phyloP scores from a whole-genome alignment of 345 rosid genomes.

The Adansonia digitata region DNA sequence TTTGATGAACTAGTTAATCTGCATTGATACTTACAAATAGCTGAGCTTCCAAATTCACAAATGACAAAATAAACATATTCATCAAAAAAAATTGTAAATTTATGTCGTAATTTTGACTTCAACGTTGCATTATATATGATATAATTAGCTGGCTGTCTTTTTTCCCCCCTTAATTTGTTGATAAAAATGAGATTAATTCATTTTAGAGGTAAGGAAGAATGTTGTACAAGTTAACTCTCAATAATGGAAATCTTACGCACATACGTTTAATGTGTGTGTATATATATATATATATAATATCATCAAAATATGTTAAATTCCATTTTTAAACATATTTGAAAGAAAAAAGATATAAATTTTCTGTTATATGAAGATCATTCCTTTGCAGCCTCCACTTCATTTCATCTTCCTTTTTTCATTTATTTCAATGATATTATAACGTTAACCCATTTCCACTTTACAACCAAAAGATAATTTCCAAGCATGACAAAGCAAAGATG shows the following conservation, averaged over 20 bases:
- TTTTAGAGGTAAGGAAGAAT: background rate
- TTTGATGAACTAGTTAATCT: no score
- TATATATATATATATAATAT: background rate
- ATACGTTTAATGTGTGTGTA: background rate
- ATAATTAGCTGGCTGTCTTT: no score
- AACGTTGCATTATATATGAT: no score
- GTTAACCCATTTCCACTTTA: background rate
- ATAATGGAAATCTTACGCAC: background rate
- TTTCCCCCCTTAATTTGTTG: background rate
- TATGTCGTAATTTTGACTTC: no score
- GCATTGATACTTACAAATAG: no score
- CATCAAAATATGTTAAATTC: background rate
- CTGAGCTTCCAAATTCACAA: no score
- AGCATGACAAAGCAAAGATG: background rate
- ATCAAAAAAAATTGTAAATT: no score
- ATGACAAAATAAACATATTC: no score
- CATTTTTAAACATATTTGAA: background rate
- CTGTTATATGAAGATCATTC: background rate
- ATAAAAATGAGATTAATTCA: background rate
- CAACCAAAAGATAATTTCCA: background rate
- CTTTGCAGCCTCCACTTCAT: background rate
- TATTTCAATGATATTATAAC: background rate
- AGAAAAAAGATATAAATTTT: background rate
- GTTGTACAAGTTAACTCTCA: background rate
- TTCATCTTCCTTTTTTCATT: background rate